Base-by-base conservation (phyloP, 2,329 filamentous ascomycete genomes). In the Albophoma yamanashiensis region DNA sequence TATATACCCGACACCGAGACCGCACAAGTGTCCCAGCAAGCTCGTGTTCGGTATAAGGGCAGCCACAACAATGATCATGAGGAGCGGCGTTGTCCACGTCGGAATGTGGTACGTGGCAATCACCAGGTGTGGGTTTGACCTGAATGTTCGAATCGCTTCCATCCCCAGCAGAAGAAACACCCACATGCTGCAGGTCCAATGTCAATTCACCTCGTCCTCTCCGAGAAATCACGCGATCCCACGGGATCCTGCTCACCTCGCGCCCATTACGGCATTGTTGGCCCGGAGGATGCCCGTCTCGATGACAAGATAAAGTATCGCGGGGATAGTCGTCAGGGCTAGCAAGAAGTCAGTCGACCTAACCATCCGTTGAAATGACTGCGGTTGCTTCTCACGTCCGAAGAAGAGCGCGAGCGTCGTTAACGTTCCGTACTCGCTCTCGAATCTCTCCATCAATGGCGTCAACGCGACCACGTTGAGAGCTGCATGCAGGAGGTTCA, bases 381-480 rank as follows among this genome's bases (percentile, higher is more conserved):
- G 27, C 17, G 14, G 27, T 31, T 20, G 27, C 34, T n/a, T 82
- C 92, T 79, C 80, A 96, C 92, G 92, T 60, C 94, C 94, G 68
- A 94, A 85, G 73, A 97, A 97, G 58, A 97, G 79, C 42, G 90
- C 85, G 64, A 96, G 73, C n/a, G 91, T 89, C 34, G 91, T 91
- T 69, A 97, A 78, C 9, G 93, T 97, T 58, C 94, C 94, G 73
- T 95, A 87, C 73, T 97, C 93, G 63, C 85, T 83, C 77, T 99
- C 94, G 74, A 97, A 99, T 62, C 92, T 85, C 75, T 97, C 93
- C 72, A 99, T 77, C 58, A 99, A 79, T n/a, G 94, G 94, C 45
- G 88, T 87, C 63, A 97, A 73, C 27, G 91, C 89, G 64, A 95
- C 58, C 31, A 91, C 73, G 74, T 97, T 96, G 70, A 95, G 77